These are phyloP conservation scores for Penicillium psychrofluorescens DNA, from an alignment of 495 filamentous ascomycete genomes.

Conservation along the genomic window DNA sequence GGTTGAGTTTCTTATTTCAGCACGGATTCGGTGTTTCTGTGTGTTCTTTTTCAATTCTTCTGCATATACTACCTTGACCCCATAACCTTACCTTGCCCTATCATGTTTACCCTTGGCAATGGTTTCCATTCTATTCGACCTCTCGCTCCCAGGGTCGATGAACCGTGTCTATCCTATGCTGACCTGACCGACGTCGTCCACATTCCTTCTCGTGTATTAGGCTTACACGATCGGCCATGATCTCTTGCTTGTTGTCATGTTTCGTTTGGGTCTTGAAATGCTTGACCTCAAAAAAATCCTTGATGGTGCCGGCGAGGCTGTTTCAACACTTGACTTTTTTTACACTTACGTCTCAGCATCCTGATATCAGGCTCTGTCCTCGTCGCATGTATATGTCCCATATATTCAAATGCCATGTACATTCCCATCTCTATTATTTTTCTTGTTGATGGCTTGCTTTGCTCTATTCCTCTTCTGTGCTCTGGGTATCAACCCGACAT, in stretches of 20 bases:
- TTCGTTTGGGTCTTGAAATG: constrained; percentile 4
- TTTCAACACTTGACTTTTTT: constrained; percentile 26
- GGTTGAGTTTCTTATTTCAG: constrained; percentile 4
- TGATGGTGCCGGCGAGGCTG: constrained; percentile 16
- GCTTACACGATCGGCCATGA: constrained; percentile 9
- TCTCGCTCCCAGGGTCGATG: no score
- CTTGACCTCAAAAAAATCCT: constrained; percentile 3
- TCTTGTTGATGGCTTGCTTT: neutral
- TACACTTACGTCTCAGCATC: constrained; percentile 6
- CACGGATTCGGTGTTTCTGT: constrained; percentile 1
- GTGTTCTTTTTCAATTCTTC: constrained; percentile 3
- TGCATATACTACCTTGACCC: constrained; percentile 6
- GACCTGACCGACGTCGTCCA: no score
- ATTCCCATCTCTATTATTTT: neutral
- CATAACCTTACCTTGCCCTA: neutral
- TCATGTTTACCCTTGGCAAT: neutral
- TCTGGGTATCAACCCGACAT: no score
- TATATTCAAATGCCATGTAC: neutral
- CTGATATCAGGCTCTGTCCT: neutral
- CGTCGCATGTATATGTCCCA: constrained; percentile 7
- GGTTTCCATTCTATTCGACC: neutral
- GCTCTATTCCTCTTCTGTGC: neutral
- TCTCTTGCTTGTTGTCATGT: constrained; percentile 1
- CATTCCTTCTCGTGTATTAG: constrained; percentile 1
- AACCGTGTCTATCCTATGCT: no score